Evolutionary conservation across 78 protist genomes (phyloP).

Genomic region (Speleostelium caveatum): DNA sequence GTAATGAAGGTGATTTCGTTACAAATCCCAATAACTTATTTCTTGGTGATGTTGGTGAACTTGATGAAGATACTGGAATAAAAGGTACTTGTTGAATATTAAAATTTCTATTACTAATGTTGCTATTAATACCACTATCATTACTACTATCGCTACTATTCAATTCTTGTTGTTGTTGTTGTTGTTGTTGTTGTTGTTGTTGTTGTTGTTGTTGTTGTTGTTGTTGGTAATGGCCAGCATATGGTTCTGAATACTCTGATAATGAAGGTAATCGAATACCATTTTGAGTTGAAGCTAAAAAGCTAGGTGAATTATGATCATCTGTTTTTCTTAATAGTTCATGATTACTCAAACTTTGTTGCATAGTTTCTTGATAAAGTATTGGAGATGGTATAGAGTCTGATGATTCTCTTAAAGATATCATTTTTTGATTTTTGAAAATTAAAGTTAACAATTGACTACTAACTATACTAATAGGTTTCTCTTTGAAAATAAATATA

Average conservation of each 20-base stretch:
- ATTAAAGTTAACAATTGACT: too few relatives aligned
- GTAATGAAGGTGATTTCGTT: constrained; percentile 27
- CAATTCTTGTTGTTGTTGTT: not conserved
- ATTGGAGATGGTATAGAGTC: constrained; percentile 5
- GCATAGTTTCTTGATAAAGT: not conserved
- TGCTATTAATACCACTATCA: not conserved
- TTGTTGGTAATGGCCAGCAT: not conserved
- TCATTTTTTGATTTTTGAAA: too few relatives aligned
- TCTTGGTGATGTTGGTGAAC: constrained; percentile 38
- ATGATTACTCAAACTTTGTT: not conserved
- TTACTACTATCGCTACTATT: not conserved
- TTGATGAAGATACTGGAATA: not conserved
- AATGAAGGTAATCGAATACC: not conserved
- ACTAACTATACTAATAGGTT: too few relatives aligned
- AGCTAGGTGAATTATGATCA: constrained; percentile 53
- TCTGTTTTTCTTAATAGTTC: not conserved
- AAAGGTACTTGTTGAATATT: not conserved
- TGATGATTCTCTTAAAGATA: constrained; percentile 53
- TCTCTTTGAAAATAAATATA: too few relatives aligned
- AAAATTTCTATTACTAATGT: not conserved
- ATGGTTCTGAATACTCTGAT: not conserved
- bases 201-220: not conserved
- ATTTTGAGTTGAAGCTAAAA: constrained; percentile 33
- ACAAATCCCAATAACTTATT: constrained; percentile 20
- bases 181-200: not conserved